phyloP scores from a whole-genome alignment of 305 asterid species.

The Withania somnifera region DNA sequence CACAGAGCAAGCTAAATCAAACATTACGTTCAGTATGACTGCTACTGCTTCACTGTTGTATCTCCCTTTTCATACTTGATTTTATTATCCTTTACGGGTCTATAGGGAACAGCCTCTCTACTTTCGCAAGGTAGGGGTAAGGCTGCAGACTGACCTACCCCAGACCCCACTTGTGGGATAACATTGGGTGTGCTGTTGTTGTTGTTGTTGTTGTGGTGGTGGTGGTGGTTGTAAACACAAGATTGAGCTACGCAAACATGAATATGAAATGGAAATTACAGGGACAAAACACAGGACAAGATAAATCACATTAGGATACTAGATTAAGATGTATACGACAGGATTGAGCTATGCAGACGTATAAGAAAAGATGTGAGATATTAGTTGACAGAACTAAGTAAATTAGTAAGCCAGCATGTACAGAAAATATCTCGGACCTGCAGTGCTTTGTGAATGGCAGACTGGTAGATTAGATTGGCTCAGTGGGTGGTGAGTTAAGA shows the following conservation, averaged over 20 bases:
- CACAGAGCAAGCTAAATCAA: conserved; percentile 1
- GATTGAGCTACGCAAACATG: not conserved
- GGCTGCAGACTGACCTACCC: not conserved
- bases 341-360: not conserved
- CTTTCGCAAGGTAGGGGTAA: not conserved
- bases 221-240: not conserved
- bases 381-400: not conserved
- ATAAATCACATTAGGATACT: not conserved
- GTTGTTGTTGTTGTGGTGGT: too few relatives aligned
- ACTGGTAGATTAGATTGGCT: not conserved
- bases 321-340: not conserved
- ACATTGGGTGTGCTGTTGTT: not conserved
- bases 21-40: not conserved
- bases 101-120: not conserved
- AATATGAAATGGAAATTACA: not conserved
- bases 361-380: not conserved
- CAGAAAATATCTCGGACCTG: not conserved
- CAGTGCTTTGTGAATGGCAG: not conserved
- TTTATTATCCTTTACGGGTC: not conserved
- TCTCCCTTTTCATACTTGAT: not conserved
- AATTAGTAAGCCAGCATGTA: not conserved
- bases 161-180: not conserved
- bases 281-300: not conserved
- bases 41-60: not conserved
- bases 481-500: not conserved